Evolutionary conservation across 2,329 filamentous ascomycete genomes (phyloP).

Genomic region (Hypoxylon sp.): DNA sequence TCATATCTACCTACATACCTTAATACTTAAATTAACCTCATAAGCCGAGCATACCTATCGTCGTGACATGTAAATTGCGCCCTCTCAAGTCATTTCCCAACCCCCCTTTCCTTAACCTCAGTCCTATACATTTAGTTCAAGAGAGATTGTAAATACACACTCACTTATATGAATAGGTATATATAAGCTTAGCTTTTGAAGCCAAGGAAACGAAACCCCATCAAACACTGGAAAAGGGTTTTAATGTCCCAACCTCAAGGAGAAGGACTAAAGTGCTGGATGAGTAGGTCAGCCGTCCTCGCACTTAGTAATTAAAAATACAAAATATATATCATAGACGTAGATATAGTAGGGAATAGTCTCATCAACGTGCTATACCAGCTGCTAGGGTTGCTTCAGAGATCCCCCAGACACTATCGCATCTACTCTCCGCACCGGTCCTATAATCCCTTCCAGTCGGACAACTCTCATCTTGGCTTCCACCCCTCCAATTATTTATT

Average conservation of each 20-base stretch:
- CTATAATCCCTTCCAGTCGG: constrained; percentile 3
- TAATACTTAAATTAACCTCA: too few species aligned
- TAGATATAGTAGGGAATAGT: neutral
- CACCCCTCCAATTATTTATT: constrained; percentile 28
- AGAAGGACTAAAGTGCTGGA: neutral
- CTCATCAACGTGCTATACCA: constrained; percentile 25
- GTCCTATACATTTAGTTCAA: too few species aligned
- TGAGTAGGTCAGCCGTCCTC: neutral
- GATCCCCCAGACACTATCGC: constrained; percentile 41
- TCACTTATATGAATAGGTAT: too few species aligned
- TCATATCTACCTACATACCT: too few species aligned
- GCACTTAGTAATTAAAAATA: neutral
- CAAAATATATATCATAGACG: neutral
- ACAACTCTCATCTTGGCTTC: constrained; percentile 17
- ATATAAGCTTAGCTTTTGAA: neutral
- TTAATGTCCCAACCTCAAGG: neutral
- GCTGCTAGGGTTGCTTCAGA: constrained; percentile 13
- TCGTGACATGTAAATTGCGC: too few species aligned
- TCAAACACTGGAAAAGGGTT: neutral
- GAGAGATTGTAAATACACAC: too few species aligned
- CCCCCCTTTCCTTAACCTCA: too few species aligned
- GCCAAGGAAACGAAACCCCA: neutral
- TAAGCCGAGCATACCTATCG: too few species aligned
- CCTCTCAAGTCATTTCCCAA: too few species aligned
- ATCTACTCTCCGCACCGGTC: constrained; percentile 11